Conservation (phyloP, 2,329 filamentous ascomycete species). For the Rasamsonia emersonii region DNA sequence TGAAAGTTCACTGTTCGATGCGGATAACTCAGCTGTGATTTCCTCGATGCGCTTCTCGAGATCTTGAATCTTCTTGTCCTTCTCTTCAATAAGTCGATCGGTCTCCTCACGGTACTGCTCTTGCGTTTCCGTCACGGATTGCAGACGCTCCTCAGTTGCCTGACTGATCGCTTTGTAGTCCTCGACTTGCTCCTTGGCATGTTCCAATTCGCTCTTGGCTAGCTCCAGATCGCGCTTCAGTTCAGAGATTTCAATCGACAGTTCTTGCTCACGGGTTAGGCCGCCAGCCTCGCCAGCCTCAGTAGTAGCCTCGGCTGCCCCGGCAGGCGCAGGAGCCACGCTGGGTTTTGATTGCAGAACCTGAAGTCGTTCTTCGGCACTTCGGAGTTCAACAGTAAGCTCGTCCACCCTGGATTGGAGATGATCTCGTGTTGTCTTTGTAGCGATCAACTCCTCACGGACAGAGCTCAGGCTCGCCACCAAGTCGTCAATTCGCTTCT, state of each 20-base stretch:
- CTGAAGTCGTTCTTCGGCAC: constrained; percentile 77
- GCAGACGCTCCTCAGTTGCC: constrained; percentile 75
- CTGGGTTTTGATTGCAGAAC: constrained; percentile 74
- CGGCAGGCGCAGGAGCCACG: constrained; percentile 43
- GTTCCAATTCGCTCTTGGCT: constrained; percentile 69
- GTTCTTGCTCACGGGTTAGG: constrained; percentile 63
- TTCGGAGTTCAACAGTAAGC: constrained; percentile 75
- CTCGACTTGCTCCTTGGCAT: constrained; percentile 70
- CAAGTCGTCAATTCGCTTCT: constrained; percentile 88
- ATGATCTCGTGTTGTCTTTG: constrained; percentile 82
- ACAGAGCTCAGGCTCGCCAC: constrained; percentile 68
- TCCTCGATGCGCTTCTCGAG: constrained; percentile 77
- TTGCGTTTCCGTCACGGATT: constrained; percentile 68
- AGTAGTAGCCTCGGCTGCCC: constrained; percentile 35
- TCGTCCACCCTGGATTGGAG: constrained; percentile 84
- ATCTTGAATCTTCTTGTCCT: constrained; percentile 70
- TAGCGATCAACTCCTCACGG: constrained; percentile 76
- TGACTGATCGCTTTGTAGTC: constrained; percentile 86
- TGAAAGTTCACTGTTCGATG: constrained; percentile 74
- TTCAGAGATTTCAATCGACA: constrained; percentile 75
- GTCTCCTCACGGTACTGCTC: constrained; percentile 85
- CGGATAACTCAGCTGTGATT: constrained; percentile 69
- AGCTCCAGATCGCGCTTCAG: constrained; percentile 81
- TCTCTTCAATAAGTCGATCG: constrained; percentile 64
- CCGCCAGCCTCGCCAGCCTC: constrained; percentile 46